phyloP scores from a whole-genome alignment of 345 rosid genomes.

The Arabidopsis arenosa region DNA sequence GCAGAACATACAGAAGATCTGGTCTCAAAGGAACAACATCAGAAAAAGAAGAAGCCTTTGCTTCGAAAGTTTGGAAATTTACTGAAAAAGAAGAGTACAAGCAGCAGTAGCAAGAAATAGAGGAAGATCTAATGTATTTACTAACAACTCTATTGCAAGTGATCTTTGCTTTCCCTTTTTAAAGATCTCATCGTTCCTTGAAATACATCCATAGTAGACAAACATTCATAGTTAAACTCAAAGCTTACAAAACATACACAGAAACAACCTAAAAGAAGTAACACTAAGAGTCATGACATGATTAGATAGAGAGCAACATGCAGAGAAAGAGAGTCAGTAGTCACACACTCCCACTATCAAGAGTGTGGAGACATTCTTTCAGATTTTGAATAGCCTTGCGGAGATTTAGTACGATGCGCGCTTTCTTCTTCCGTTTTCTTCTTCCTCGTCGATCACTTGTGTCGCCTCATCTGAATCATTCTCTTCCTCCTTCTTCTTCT shows the following conservation, averaged over 20 bases:
- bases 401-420: neutral
- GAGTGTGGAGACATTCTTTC: neutral
- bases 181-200: too few species aligned
- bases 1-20: conserved; percentile 62
- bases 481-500: too few species aligned
- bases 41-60: conserved; percentile 90
- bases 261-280: neutral
- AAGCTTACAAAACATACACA: neutral
- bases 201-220: too few species aligned
- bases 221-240: conserved; percentile 5
- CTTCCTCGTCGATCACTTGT: neutral
- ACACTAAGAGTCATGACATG: neutral
- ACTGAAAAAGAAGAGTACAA: conserved; percentile 77
- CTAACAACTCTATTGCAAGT: conserved; percentile 13
- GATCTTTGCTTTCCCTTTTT: neutral
- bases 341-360: neutral
- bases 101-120: conserved; percentile 59
- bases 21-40: conserved; percentile 70
- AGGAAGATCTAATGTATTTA: neutral
- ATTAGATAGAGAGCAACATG: neutral
- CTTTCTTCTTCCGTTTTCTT: neutral
- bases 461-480: neutral
- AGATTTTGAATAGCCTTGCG: neutral
- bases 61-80: conserved; percentile 86
- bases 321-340: neutral